A percentile compares a stretch with the other conserved stretches of the same genome.
These are phyloP conservation scores for Calonectria pseudoturangicola DNA, from an alignment of 2,329 filamentous ascomycete genomes.

Conservation along the genomic window DNA sequence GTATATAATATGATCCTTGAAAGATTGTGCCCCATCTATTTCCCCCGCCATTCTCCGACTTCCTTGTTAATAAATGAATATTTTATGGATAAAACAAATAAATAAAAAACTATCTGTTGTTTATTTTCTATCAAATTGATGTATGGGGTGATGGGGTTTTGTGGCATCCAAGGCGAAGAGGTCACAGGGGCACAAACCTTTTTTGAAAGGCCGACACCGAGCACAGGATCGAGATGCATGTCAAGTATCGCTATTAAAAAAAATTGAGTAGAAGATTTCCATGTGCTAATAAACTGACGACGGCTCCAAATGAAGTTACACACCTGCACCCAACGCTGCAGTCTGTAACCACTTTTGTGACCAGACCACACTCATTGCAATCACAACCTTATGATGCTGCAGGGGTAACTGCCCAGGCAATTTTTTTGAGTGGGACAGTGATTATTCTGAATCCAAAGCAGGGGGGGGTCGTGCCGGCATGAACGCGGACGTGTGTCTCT, in stretches of 20 bases:
- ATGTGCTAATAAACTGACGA: background rate
- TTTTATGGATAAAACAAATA: too few relatives aligned
- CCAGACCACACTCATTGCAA: background rate
- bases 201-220: background rate
- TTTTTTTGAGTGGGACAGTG: background rate
- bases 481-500: background rate
- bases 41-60: too few relatives aligned
- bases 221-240: background rate
- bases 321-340: background rate
- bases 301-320: background rate
- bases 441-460: background rate
- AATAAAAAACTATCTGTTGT: too few relatives aligned
- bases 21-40: too few relatives aligned
- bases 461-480: background rate
- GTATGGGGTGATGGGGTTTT: too few relatives aligned
- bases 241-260: background rate
- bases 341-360: background rate
- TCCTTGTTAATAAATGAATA: too few relatives aligned
- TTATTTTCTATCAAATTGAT: too few relatives aligned
- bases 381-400: background rate
- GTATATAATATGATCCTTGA: background rate
- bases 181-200: too few relatives aligned
- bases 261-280: background rate
- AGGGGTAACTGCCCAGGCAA: background rate
- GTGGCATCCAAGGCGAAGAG: too few relatives aligned